Evolutionary conservation across 2,329 filamentous ascomycete species (phyloP).

Genomic region (Sporothrix pseudoabietina): DNA sequence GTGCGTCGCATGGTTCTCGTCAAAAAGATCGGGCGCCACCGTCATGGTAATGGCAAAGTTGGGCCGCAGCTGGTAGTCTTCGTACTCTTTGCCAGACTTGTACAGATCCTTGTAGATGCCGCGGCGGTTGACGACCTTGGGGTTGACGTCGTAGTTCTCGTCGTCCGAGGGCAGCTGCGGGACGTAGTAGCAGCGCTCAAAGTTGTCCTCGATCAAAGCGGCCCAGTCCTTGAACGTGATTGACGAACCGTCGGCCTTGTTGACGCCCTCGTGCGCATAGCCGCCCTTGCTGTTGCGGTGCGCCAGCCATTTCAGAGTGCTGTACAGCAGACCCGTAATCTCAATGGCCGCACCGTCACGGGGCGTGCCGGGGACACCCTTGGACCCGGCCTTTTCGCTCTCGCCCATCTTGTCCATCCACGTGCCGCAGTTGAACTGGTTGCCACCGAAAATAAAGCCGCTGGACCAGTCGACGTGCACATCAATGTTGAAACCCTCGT

Average conservation of each 20-base stretch:
- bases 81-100: conserved; percentile 89
- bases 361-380: conserved; percentile 93
- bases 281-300: conserved; percentile 66
- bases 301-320: conserved; percentile 78
- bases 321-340: conserved; percentile 92
- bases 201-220: conserved; percentile 74
- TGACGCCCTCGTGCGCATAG: conserved; percentile 74
- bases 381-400: conserved; percentile 83
- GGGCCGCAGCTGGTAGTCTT: conserved; percentile 92
- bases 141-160: conserved; percentile 75
- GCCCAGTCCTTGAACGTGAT: conserved; percentile 82
- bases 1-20: conserved; percentile 72
- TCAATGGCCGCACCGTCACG: conserved; percentile 94
- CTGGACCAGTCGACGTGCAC: conserved; percentile 89
- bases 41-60: conserved; percentile 97
- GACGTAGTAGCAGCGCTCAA: conserved; percentile 90
- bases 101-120: conserved; percentile 99
- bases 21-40: conserved; percentile 86
- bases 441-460: conserved; percentile 91
- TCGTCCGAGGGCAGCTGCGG: conserved; percentile 72
- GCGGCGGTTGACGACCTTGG: conserved; percentile 78
- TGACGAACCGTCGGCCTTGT: conserved; percentile 58
- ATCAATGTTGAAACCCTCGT: conserved; percentile 88
- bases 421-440: conserved; percentile 91
- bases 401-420: conserved; percentile 99